Evolutionary conservation across 352 stramenopile genomes (phyloP).

Genomic region (Phytopythium cucurbitacearum): DNA sequence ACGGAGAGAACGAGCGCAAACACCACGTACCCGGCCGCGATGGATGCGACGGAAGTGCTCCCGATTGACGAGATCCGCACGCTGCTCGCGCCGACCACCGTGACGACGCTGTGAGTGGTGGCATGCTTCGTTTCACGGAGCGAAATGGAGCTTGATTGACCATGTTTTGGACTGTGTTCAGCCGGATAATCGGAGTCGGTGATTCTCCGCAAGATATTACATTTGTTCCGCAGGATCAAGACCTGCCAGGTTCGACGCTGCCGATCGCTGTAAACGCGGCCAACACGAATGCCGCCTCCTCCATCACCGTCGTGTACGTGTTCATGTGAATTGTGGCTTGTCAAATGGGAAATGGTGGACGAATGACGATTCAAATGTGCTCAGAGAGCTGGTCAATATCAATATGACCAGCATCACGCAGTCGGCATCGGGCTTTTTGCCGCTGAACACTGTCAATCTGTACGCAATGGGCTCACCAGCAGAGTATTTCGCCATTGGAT

Average conservation of each 20-base stretch:
- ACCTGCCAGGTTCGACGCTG: constrained; percentile 14
- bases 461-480: constrained; percentile 3
- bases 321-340: not conserved
- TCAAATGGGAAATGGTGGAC: not conserved
- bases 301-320: constrained; percentile 24
- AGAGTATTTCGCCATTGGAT: not conserved
- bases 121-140: not conserved
- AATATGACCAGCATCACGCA: constrained; percentile 27
- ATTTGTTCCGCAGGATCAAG: constrained; percentile 19
- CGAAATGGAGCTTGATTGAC: not conserved
- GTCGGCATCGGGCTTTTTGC: constrained; percentile 18
- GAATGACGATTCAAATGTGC: not conserved
- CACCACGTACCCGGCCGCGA: constrained; percentile 11
- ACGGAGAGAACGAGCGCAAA: not conserved
- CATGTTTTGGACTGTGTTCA: constrained; percentile 3
- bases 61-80: constrained; percentile 22
- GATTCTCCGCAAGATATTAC: constrained; percentile 15
- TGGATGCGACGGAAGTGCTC: constrained; percentile 14
- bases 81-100: constrained; percentile 17
- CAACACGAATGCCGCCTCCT: constrained; percentile 5
- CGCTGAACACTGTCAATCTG: constrained; percentile 20
- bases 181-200: constrained; percentile 21
- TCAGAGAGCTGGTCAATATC: constrained; percentile 29
- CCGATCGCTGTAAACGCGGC: constrained; percentile 15
- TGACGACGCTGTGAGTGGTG: constrained; percentile 20